Conservation (phyloP, 2,329 filamentous ascomycete species). For the Coniochaeta sp. region DNA sequence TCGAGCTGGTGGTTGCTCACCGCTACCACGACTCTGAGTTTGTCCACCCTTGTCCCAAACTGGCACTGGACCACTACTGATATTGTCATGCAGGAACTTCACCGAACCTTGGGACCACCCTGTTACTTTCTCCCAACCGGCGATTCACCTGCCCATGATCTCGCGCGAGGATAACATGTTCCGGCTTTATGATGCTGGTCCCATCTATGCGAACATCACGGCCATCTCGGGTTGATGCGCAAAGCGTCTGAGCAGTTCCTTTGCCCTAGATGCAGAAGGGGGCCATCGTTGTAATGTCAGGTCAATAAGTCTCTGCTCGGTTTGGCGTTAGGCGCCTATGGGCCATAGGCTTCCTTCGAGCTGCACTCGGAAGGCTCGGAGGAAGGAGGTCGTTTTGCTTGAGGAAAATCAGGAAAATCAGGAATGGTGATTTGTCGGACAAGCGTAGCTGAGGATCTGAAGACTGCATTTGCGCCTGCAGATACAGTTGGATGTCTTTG, state of each 20-base stretch:
- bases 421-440: not conserved
- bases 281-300: not conserved
- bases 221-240: slow-evolving; percentile 8
- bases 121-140: slow-evolving; percentile 11
- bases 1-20: slow-evolving; percentile 17
- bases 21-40: slow-evolving; percentile 18
- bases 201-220: slow-evolving; percentile 10
- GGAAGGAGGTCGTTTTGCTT: not conserved
- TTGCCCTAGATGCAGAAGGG: not conserved
- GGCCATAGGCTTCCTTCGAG: not conserved
- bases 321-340: not conserved
- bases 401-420: not conserved
- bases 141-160: slow-evolving; percentile 6
- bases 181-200: slow-evolving; percentile 7
- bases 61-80: not conserved
- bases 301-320: not conserved
- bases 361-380: not conserved
- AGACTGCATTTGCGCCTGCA: not conserved
- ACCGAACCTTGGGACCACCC: slow-evolving; percentile 14
- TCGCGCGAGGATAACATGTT: slow-evolving; percentile 6
- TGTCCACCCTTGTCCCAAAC: not conserved
- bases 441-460: not conserved
- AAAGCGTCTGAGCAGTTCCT: not conserved
- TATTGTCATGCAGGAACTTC: slow-evolving; percentile 11
- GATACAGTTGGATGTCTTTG: not conserved